Evolutionary conservation across 2,329 filamentous ascomycete genomes (phyloP).

Genomic region (Helotiales sp.): DNA sequence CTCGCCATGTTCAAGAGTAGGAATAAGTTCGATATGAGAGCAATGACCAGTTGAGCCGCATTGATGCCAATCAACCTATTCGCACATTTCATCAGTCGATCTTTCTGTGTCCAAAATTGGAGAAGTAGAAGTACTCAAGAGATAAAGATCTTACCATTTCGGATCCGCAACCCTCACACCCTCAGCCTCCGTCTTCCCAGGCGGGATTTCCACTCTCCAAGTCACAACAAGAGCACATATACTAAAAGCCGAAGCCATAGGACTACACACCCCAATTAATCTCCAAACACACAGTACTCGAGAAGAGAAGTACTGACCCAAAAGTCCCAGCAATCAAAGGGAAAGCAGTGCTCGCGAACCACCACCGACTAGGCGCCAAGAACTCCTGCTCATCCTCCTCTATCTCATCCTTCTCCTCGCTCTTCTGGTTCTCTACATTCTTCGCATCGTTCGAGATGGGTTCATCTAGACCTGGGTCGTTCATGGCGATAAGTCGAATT

Average conservation of each 20-base stretch:
- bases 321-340: conserved; percentile 84
- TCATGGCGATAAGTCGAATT: conserved; percentile 39
- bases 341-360: conserved; percentile 68
- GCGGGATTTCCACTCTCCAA: conserved; percentile 68
- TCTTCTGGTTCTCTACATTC: conserved; percentile 37
- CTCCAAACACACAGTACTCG: background rate
- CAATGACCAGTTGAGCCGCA: conserved; percentile 75
- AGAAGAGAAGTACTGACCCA: conserved; percentile 41
- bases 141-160: conserved; percentile 58
- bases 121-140: no score
- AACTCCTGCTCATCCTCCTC: conserved; percentile 40
- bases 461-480: conserved; percentile 40
- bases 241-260: conserved; percentile 85
- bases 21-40: conserved; percentile 79
- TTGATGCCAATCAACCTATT: conserved; percentile 74
- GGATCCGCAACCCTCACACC: conserved; percentile 70
- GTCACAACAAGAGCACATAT: conserved; percentile 83
- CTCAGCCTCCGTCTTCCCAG: conserved; percentile 54
- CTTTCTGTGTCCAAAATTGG: background rate
- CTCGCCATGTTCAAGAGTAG: conserved; percentile 87
- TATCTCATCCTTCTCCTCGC: conserved; percentile 32
- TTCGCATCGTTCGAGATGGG: conserved; percentile 38
- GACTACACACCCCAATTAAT: conserved; percentile 48
- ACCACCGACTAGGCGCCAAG: conserved; percentile 52
- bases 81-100: background rate